Base-by-base conservation (phyloP, 2,329 filamentous ascomycete genomes). In the Monilinia aucupariae region DNA sequence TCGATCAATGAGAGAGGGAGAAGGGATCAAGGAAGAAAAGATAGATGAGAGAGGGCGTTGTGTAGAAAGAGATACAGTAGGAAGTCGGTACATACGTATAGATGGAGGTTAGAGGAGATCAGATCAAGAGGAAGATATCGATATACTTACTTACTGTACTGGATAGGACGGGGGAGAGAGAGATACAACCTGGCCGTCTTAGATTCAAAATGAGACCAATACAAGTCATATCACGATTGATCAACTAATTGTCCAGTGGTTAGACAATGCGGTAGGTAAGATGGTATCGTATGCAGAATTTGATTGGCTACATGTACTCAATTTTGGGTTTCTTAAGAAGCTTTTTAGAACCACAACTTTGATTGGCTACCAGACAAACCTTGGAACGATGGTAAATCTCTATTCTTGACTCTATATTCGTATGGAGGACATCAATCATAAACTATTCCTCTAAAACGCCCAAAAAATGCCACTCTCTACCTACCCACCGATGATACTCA, bases 401-500 rank as follows among this genome's bases (percentile, higher is more conserved):
- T 34, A 47, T 45, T 47, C 27, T 56, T 22, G 20, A 56, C 41
- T 47, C 41, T 56, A 34, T 47, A 47, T 27, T 56, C 54, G 47
- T 41, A 34, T 56, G 20, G 45, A 5, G 20, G 15, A 34, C 54
- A 56, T 56, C 41, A 47, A 56, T 56, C 54, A 56, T 47, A 55
- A 41, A 62, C 34, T 27, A 50, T 45, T 41, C 39, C 47, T 22
- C 15, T 27, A 53, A 53, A 53, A 59, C 47, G 56, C 56, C 47
- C 51, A 59, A 47, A 50, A 13, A 34, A 56, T 56, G 54, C 54
- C 27, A 25, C 41, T 47, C 41, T 34, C 27, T 39, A 15, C 54
- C 54, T n/a, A 41, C 41, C 54, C 41, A 56, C 54, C 54, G 30
- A 56, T 56, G 54, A 56, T 56, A 27, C 54, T 56, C 20, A 56